These are phyloP conservation scores for Fusarium sp. DNA, from an alignment of 2,329 filamentous ascomycete genomes.

Conservation along the genomic window DNA sequence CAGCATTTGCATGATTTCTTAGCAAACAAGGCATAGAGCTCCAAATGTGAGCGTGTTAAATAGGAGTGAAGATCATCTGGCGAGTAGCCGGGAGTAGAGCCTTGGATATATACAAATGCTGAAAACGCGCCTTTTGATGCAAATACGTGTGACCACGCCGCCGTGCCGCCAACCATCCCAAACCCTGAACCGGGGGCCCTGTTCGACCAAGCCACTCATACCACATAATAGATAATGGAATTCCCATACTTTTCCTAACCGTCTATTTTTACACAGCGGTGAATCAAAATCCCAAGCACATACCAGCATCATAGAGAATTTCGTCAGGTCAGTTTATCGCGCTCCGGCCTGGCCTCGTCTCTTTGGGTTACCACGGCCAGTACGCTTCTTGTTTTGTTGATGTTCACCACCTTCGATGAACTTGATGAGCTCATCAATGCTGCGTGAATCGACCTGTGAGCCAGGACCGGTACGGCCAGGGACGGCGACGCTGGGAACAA, in stretches of 20 bases:
- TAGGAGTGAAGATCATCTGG: constrained; percentile 50
- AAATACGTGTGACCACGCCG: constrained; percentile 38
- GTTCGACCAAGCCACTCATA: constrained; percentile 25
- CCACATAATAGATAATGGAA: constrained; percentile 38
- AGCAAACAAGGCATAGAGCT: not conserved
- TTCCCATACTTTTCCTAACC: constrained; percentile 32
- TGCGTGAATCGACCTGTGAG: constrained; percentile 76
- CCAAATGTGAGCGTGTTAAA: constrained; percentile 32
- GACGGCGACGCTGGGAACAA: constrained; percentile 49
- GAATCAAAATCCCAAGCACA: constrained; percentile 34
- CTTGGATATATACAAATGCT: constrained; percentile 44
- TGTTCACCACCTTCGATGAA: constrained; percentile 87
- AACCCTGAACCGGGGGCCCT: constrained; percentile 29
- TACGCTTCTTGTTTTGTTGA: constrained; percentile 69
- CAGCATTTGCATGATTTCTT: not conserved
- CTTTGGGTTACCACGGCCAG: constrained; percentile 68
- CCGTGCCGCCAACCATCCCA: constrained; percentile 32
- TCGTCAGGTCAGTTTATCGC: constrained; percentile 36
- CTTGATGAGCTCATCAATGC: constrained; percentile 91
- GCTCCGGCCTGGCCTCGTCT: constrained; percentile 57
- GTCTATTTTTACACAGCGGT: constrained; percentile 42
- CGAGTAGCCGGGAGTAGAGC: constrained; percentile 33
- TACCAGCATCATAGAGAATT: constrained; percentile 27
- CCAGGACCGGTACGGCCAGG: constrained; percentile 50
- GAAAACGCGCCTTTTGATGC: constrained; percentile 47